Evolutionary conservation across 805 yeast genomes (phyloP), one percentile per base, ranked within the genome.

Genomic region (Nakazawaea wickerhamii): DNA sequence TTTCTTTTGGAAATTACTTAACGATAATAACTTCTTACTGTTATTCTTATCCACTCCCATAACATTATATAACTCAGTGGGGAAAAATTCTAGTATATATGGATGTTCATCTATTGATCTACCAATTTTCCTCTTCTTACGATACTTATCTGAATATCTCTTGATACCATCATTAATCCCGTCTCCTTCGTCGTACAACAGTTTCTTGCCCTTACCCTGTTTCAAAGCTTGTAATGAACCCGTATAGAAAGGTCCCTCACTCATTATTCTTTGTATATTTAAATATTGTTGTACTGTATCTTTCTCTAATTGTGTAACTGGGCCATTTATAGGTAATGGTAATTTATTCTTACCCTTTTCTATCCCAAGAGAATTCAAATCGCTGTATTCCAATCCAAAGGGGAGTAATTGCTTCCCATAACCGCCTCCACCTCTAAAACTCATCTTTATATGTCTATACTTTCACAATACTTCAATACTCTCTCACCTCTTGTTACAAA

Each of bases 61-160:
- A 6, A 81, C 84, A 15, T 71, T 63, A 50, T 82, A 80, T 43
- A 90, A 64, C 57, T 90, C 97, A 14, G 68, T 71, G 1, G 97
- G 96, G 55, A 88, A 84, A 49, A 85, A 71, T 42, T 75, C 78
- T 7, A 77, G 54, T 43, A 74, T 73, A 57, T 81, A 86, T 2
- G 95, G 95, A 62, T 84, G 89, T 41, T 84, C 89, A 47, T 80
- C 83, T 7, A 83, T 74, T 2, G 90, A 79, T 40, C 81, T 72
- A 1, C 88, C 87, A 13, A 81, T 73, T 53, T 75, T 78, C 43
- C 85, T 73, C 52, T 77, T 79, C 57, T 82, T 82, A 49, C 81
- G 67, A 61, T 85, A 90, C 57, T 70, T 71, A 60, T 90, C 97
- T 2, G 95, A 79, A 57, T 87, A 87, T 53, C 97, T 71, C 55